Percentiles rank a stretch among this genome's conserved stretches.
phyloP scores from a whole-genome alignment of 495 filamentous ascomycete genomes.

The Hypoxylon rickii region DNA sequence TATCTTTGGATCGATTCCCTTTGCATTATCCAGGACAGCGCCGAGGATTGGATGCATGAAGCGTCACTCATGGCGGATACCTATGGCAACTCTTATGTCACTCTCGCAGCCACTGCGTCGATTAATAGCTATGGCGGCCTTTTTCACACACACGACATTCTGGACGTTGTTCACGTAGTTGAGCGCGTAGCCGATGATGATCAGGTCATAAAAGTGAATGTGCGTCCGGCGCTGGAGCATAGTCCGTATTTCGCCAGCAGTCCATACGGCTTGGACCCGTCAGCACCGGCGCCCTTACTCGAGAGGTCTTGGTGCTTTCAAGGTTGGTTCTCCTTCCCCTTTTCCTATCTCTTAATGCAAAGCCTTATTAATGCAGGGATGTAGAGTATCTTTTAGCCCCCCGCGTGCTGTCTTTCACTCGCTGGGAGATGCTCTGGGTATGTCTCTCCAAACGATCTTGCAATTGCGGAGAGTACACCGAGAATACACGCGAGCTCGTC shows the following conservation, averaged over 20 bases:
- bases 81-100: slow-evolving; percentile 34
- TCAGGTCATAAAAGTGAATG: not conserved
- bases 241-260: slow-evolving; percentile 10
- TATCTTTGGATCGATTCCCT: slow-evolving; percentile 44
- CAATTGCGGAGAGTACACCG: slow-evolving; percentile 18
- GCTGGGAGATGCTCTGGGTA: slow-evolving; percentile 22
- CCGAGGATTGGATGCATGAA: slow-evolving; percentile 31
- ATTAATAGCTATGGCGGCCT: slow-evolving; percentile 13
- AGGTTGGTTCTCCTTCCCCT: slow-evolving; percentile 1
- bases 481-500: slow-evolving; percentile 8
- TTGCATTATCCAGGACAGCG: slow-evolving; percentile 42
- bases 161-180: slow-evolving; percentile 7
- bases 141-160: slow-evolving; percentile 5
- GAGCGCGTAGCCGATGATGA: not conserved
- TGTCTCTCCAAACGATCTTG: slow-evolving; percentile 6
- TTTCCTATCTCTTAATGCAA: too few species aligned
- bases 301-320: slow-evolving; percentile 23
- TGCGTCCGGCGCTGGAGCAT: slow-evolving; percentile 17
- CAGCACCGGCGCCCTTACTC: slow-evolving; percentile 7
- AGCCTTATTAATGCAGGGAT: too few species aligned
- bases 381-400: slow-evolving; percentile 24
- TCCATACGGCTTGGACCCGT: slow-evolving; percentile 8
- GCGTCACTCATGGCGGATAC: slow-evolving; percentile 30
- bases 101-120: slow-evolving; percentile 17
- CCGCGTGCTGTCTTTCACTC: slow-evolving; percentile 17